These are phyloP conservation scores for Lachnellula occidentalis DNA, from an alignment of 2,329 filamentous ascomycete species.

Conservation along the genomic window DNA sequence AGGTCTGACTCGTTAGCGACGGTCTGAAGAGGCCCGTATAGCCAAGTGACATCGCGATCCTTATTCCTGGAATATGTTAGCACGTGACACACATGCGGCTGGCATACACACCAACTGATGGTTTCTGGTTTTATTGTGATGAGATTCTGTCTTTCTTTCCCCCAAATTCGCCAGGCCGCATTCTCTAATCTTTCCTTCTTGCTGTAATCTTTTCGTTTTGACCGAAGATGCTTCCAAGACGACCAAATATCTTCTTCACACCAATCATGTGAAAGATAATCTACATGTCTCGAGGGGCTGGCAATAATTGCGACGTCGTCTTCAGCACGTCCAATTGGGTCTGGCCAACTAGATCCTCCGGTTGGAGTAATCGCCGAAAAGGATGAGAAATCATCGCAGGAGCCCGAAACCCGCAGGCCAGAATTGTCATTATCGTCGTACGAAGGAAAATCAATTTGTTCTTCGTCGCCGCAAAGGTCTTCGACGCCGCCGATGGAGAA, in stretches of 20 bases:
- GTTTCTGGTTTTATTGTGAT: conserved; percentile 85
- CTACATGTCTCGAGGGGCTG: conserved; percentile 64
- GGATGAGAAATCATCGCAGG: not conserved
- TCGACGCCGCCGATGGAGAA: conserved; percentile 1
- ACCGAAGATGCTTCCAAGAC: conserved; percentile 92
- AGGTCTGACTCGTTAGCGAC: not conserved
- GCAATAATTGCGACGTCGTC: conserved; percentile 47
- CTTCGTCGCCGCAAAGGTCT: not conserved
- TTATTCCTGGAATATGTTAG: conserved; percentile 31
- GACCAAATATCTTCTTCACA: conserved; percentile 95
- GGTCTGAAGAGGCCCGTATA: conserved; percentile 65
- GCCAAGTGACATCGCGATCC: conserved; percentile 34
- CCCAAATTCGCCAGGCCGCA: conserved; percentile 94
- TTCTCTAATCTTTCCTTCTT: conserved; percentile 70
- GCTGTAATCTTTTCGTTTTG: conserved; percentile 62
- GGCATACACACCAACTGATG: conserved; percentile 61
- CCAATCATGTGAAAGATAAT: conserved; percentile 94
- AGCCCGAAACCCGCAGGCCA: not conserved
- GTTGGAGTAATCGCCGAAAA: not conserved
- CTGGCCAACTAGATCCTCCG: not conserved
- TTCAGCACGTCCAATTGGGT: conserved; percentile 33
- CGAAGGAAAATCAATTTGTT: conserved; percentile 3
- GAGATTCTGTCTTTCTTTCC: conserved; percentile 81
- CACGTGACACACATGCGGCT: not conserved
- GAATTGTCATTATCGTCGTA: conserved; percentile 2